These are phyloP conservation scores for Ormosia emarginata DNA, from an alignment of 306 rosid species.

Conservation along the genomic window DNA sequence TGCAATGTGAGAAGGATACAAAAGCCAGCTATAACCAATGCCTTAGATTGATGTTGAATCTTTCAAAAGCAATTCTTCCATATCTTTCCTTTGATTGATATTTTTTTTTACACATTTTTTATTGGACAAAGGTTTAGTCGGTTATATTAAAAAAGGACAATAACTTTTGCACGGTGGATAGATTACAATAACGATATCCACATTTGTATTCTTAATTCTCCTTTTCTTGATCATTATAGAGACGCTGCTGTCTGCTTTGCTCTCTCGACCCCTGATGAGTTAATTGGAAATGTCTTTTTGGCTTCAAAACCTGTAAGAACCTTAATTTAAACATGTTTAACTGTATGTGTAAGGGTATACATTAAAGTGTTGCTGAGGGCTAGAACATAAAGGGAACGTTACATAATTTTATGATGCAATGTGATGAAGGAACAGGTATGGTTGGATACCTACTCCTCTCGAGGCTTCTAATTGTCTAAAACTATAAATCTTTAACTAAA, in stretches of 20 bases:
- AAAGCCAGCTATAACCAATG: slow-evolving; percentile 7
- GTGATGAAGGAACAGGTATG: slow-evolving; percentile 13
- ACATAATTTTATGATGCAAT: slow-evolving; percentile 17
- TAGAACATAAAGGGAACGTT: background rate
- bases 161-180: background rate
- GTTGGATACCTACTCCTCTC: slow-evolving; percentile 35
- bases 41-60: background rate
- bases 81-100: background rate
- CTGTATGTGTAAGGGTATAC: background rate
- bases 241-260: background rate
- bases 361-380: background rate
- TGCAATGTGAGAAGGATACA: background rate
- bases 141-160: background rate
- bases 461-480: background rate
- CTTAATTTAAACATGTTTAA: background rate
- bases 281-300: background rate
- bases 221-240: background rate
- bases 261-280: background rate
- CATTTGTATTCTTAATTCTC: background rate
- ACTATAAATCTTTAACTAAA: background rate
- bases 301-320: slow-evolving; percentile 4
- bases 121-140: background rate
- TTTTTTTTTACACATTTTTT: background rate
- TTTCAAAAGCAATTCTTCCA: background rate
- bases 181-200: background rate